Base-by-base conservation (phyloP, 2,329 filamentous ascomycete genomes). In the Zasmidium cellare region DNA sequence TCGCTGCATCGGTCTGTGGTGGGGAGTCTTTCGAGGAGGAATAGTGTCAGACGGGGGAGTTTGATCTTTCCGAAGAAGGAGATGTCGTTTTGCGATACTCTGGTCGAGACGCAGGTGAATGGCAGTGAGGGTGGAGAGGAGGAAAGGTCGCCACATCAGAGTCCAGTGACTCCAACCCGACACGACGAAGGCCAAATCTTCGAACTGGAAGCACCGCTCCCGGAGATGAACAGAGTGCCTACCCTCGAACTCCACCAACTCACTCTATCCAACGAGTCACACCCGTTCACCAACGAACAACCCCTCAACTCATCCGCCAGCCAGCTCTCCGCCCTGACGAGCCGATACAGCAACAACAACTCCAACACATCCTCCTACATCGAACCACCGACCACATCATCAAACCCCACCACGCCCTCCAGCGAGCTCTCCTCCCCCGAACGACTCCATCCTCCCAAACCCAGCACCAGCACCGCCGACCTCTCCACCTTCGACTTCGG, bases 41-140 rank as follows among this genome's bases (percentile, higher is more conserved):
- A 63, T 49, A 69, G 64, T 54, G 61, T 57, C 19, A 59, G 53
- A 48, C 58, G 54, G 5, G 58, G 53, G 46, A 61, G 46, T 51
- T 49, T 51, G 38, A 54, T 38, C 56, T 54, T 47, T 31, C 48
- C 38, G 11, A 55, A 51, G n/a, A 64, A 51, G 67, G 73, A 68
- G 51, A 41, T 69, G 22, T 57, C 64, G 52, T 75, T 69, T 55
- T 73, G 69, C 56, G 73, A 77, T 46, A 76, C 74, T 24, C 58
- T 76, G 9, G 68, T 76, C 1, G 72, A 74, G 24, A 72, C 73
- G 1, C 75, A 75, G 48, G 74, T 73, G 12, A 75, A 76, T 25
- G 75, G 71, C 24, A 46, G 46, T 3, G 56, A 56, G 23, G 53
- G 52, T n/a, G 22, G 12, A 24, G 50, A 53, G 20, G 44, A 23